Conservation (phyloP, 1,139 yeast genomes). For the Yamadazyma trypodendri region DNA sequence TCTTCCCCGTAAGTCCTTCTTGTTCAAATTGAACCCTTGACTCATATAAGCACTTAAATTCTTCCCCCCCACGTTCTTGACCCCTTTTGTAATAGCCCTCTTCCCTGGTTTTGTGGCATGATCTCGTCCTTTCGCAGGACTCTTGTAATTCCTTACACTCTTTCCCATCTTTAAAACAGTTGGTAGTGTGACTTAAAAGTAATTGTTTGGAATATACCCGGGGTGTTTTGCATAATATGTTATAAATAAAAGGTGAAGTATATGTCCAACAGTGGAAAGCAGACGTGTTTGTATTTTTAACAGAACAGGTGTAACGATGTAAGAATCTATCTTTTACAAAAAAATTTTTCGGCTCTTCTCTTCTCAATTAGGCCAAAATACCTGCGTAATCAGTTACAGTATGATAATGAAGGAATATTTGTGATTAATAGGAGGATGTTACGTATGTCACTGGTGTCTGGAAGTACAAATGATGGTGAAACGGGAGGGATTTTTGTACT, state of each 20-base stretch:
- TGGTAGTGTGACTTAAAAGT: conserved; percentile 1
- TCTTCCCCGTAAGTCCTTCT: conserved; percentile 17
- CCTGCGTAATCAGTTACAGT: conserved; percentile 6
- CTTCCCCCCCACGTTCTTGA: conserved; percentile 29
- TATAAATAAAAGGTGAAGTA: not conserved
- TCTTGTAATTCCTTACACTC: conserved; percentile 3
- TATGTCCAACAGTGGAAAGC: not conserved
- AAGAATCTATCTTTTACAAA: not conserved
- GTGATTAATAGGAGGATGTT: not conserved
- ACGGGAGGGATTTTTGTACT: not conserved
- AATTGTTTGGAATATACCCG: not conserved
- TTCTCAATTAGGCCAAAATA: conserved; percentile 6
- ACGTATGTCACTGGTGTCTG: not conserved
- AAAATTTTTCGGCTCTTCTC: conserved; percentile 5
- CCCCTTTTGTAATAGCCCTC: conserved; percentile 2
- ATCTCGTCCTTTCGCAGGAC: conserved; percentile 1
- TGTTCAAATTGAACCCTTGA: conserved; percentile 11
- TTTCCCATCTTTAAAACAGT: conserved; percentile 6
- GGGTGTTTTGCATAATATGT: conserved; percentile 5
- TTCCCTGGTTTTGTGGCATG: conserved; percentile 1
- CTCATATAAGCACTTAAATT: conserved; percentile 28
- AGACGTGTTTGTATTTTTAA: not conserved
- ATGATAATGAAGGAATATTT: not conserved
- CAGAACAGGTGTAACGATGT: not conserved
- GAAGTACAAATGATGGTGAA: not conserved